These are phyloP conservation scores for Nasturtium officinale DNA, from an alignment of 345 rosid genomes.

Conservation along the genomic window DNA sequence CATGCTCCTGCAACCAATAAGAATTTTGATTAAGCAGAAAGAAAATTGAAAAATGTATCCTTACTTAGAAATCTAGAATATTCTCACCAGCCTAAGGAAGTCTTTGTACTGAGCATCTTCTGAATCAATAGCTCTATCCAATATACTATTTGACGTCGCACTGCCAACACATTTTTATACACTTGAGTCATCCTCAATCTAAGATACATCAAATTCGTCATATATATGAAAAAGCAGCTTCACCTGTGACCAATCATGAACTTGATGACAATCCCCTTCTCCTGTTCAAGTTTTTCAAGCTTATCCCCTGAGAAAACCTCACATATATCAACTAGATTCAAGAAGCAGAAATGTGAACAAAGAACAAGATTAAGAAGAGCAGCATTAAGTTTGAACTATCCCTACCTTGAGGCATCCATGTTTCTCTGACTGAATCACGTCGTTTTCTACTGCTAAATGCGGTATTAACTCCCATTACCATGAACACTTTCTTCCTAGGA, in stretches of 20 bases:
- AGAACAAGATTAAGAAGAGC: background rate
- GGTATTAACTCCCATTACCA: slow-evolving; percentile 94
- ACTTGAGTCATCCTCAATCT: slow-evolving; percentile 14
- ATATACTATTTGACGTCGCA: slow-evolving; percentile 91
- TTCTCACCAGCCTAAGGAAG: slow-evolving; percentile 88
- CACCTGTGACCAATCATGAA: slow-evolving; percentile 99
- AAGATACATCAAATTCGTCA: background rate
- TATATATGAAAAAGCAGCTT: background rate
- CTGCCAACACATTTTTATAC: slow-evolving; percentile 49
- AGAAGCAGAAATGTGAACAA: background rate
- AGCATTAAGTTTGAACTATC: slow-evolving; percentile 19
- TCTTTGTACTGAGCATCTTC: slow-evolving; percentile 95
- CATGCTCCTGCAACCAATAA: slow-evolving; percentile 67
- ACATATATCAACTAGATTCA: background rate
- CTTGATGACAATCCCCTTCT: slow-evolving; percentile 86
- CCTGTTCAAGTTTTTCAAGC: slow-evolving; percentile 76
- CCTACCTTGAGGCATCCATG: slow-evolving; percentile 99
- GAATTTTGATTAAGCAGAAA: background rate
- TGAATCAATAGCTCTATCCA: slow-evolving; percentile 96
- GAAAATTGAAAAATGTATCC: background rate
- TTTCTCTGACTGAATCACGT: slow-evolving; percentile 92
- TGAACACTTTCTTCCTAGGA: slow-evolving; percentile 64
- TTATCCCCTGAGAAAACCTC: slow-evolving; percentile 61
- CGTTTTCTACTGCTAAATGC: slow-evolving; percentile 97
- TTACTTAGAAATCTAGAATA: background rate